Conservation (phyloP, 2,329 filamentous ascomycete genomes). For the Sporothrix phasma region DNA sequence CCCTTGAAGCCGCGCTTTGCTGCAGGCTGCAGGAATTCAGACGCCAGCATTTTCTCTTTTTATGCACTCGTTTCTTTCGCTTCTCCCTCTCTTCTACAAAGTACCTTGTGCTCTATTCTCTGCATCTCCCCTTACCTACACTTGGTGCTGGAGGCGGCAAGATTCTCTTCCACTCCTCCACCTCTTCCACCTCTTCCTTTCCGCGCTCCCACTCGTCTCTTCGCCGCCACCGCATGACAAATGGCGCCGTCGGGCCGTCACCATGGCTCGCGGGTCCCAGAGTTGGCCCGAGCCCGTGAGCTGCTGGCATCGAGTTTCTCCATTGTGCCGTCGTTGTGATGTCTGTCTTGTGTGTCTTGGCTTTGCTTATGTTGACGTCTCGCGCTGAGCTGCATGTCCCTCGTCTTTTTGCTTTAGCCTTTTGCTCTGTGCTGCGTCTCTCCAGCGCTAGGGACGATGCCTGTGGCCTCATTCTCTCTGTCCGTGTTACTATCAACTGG, state of each 20-base stretch:
- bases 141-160: neutral
- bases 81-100: neutral
- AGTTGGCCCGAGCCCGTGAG: neutral
- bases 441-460: neutral
- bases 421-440: neutral
- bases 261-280: neutral
- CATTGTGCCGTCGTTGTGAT: neutral
- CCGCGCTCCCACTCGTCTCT: too few relatives aligned
- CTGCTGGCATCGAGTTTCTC: neutral
- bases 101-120: too few relatives aligned
- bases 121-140: neutral
- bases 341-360: neutral
- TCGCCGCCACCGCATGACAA: neutral
- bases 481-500: neutral
- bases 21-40: neutral
- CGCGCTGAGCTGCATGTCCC: neutral
- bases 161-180: neutral
- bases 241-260: neutral
- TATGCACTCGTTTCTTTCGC: neutral
- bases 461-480: neutral
- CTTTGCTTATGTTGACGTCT: neutral
- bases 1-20: neutral
- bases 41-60: neutral
- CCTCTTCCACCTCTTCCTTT: neutral
- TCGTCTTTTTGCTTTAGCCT: too few relatives aligned